Base-by-base conservation (phyloP, 176 grass and related monocot genomes). In the Oryza meyeriana region DNA sequence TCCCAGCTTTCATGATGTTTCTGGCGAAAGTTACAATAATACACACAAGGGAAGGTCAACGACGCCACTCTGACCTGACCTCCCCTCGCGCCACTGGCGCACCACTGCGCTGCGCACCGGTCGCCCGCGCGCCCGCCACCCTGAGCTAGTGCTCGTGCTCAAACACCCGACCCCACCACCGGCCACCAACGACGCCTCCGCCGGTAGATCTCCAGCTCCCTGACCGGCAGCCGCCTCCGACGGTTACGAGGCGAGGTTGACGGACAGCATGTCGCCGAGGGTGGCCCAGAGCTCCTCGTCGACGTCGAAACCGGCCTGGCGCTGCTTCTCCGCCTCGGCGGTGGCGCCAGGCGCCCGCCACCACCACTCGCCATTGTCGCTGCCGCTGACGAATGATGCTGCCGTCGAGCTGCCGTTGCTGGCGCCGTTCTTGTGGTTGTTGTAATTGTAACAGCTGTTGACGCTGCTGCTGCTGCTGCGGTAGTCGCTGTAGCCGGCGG, bases 231-330 rank as follows among this genome's bases (percentile, higher is more conserved):
- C 42, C 11, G 42, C 45, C 28, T 40, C 61, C 39, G 67, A 40
- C 74, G 12, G 65, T 83, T 83, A 95, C 55, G 85, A 81, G 8
- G 69, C 69, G 9, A 90, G 82, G 83, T 95, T 88, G 57, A 81
- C 81, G 42, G 89, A 80, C 69, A 91, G 5, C 55, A 89, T 76
- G 85, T 94, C 92, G 38, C 79, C 77, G n/a, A 97, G 87, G 40
- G 83, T 89, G 36, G 88, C 86, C 88, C 90, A 94, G 17, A 94
- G 55, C 69, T 92, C 90, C 17, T 92, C 90, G 18, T 92, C 95
- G 34, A 84, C 85, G 70, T 84, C 79, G 70, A 92, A 55, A 50
- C 79, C 68, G 74, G 34, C 61, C 79, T 83, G 83, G 42, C 52
- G 70, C 79, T 86, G 83, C 57, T 25, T 70, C 44, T 77, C 83